Conservation (phyloP, 2,329 filamentous ascomycete genomes). For the Xylaria sp. region DNA sequence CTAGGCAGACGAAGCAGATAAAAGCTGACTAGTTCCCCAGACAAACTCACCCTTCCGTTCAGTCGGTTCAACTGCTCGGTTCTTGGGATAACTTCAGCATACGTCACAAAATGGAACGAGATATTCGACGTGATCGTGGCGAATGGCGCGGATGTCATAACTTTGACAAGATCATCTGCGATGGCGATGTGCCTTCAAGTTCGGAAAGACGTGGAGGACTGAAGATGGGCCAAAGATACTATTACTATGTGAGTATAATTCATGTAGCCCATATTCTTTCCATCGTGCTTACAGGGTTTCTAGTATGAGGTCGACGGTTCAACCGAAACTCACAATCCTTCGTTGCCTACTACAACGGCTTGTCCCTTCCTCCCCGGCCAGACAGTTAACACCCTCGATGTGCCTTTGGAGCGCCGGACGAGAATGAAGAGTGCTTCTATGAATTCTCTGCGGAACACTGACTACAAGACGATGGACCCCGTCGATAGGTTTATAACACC, state of each 20-base stretch:
- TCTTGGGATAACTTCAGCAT: constrained; percentile 95
- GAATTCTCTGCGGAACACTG: constrained; percentile 66
- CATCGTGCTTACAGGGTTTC: constrained; percentile 40
- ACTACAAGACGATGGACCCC: constrained; percentile 81
- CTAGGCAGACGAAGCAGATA: constrained; percentile 37
- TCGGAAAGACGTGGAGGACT: constrained; percentile 79
- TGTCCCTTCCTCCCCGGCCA: constrained; percentile 93
- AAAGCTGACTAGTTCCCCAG: constrained; percentile 54
- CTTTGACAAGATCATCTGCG: constrained; percentile 86
- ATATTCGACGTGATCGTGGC: constrained; percentile 76
- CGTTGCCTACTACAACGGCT: constrained; percentile 76
- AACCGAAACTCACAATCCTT: constrained; percentile 78
- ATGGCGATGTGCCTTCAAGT: constrained; percentile 70
- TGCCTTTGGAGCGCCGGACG: constrained; percentile 75
- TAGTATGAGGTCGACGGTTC: constrained; percentile 87
- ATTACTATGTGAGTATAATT: constrained; percentile 82
- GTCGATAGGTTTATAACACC: constrained; percentile 79
- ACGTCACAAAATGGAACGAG: constrained; percentile 83
- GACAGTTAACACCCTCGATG: constrained; percentile 82
- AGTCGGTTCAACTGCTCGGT: constrained; percentile 82
- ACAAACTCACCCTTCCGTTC: constrained; percentile 69
- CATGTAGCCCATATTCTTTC: constrained; percentile 16
- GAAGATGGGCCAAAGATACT: constrained; percentile 93
- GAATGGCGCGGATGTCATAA: constrained; percentile 90
- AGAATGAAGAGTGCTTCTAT: constrained; percentile 73